Conservation (phyloP, 2,329 filamentous ascomycete genomes). For the Diaporthe amygdali region DNA sequence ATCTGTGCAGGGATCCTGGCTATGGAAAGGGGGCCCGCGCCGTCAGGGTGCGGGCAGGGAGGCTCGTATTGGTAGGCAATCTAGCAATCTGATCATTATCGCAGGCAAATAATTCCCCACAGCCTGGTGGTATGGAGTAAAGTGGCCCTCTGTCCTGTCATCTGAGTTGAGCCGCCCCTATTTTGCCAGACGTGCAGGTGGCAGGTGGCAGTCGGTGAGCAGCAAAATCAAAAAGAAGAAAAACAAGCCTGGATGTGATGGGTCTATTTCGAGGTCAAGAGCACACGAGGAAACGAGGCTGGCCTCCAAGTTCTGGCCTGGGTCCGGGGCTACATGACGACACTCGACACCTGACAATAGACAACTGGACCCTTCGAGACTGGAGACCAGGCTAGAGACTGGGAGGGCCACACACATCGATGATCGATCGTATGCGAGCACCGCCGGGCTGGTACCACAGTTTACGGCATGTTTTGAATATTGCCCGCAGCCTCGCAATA, state of each 20-base stretch:
- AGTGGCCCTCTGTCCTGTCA: slow-evolving; percentile 15
- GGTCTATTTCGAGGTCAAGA: slow-evolving; percentile 14
- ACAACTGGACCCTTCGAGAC: background rate
- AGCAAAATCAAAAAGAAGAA: slow-evolving; percentile 1
- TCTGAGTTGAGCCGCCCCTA: slow-evolving; percentile 19
- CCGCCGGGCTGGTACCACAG: slow-evolving; percentile 7
- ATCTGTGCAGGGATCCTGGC: slow-evolving; percentile 12
- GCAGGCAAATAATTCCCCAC: slow-evolving; percentile 14
- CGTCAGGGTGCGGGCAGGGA: slow-evolving; percentile 4
- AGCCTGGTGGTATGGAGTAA: slow-evolving; percentile 12
- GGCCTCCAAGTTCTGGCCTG: background rate
- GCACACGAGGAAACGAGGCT: slow-evolving; percentile 5
- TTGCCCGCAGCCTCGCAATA: slow-evolving; percentile 3
- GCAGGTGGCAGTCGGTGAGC: slow-evolving; percentile 16
- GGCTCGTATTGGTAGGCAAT: slow-evolving; percentile 20
- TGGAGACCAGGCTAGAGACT: background rate
- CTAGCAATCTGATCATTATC: slow-evolving; percentile 13
- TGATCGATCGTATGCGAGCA: slow-evolving; percentile 11
- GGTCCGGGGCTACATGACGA: slow-evolving; percentile 19
- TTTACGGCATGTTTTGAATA: background rate
- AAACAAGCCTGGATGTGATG: background rate
- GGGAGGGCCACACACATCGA: background rate
- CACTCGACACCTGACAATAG: slow-evolving; percentile 2
- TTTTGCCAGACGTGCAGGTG: slow-evolving; percentile 18
- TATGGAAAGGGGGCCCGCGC: slow-evolving; percentile 8